Evolutionary conservation across 179 eudicot genomes (phyloP), one percentile per base, ranked within the genome.

Genomic region (Carnegiea gigantea): DNA sequence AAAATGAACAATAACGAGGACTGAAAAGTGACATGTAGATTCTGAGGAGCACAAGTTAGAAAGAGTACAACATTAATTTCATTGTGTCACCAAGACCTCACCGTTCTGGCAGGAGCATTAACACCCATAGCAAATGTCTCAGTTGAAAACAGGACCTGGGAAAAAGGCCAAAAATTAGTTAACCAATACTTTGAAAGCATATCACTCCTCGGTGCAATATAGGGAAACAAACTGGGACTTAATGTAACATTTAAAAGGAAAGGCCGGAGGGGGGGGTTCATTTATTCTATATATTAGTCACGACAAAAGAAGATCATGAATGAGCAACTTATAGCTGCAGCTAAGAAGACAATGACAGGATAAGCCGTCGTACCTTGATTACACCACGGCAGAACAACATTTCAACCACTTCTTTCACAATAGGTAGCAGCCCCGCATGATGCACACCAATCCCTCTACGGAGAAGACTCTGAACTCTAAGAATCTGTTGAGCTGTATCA

Each of bases 71-170:
- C 57, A 40, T 21, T 65, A 46, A 54, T 78, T 78, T 20, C 54
- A 43, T 15, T 7, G 60, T 40, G 44, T 40, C 73, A 80, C 9
- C 26, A 82, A 78, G 65, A 28, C 86, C 96, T 91, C 82, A 94
- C 99, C 81, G 99, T 96, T 88, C 99, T 94, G 73, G 99, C 98
- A 72, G 99, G 99, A 84, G 99, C 99, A 88, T 96, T 96, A 79
- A 96, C 99, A 83, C 99, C 99, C 99, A 96, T 96, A 71, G 99
- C 99, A 93, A 94, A 96, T 86, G 98, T 96, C 91, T 96, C 99
- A 6, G 99, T 96, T 53, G 99, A 96, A 86, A 96, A 96, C 26
- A 96, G 85, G 76, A 96, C 91, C 99, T 96, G 82, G 78, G 86
- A 24, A 78, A 48, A 70, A 78, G 49, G 30, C 38, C 68, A n/a